Conservation (phyloP, 345 rosid species). For the Durio zibethinus region DNA sequence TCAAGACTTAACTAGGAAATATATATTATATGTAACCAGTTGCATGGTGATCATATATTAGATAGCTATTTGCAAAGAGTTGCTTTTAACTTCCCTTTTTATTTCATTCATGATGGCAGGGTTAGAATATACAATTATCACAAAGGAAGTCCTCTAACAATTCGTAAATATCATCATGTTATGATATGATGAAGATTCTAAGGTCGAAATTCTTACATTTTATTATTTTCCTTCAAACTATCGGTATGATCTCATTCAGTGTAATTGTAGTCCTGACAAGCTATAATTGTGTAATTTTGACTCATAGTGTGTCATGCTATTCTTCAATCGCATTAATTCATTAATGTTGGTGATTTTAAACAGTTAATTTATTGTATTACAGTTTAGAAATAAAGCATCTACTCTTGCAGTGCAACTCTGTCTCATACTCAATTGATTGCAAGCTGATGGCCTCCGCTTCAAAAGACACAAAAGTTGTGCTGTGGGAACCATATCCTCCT, state of each 20-base stretch:
- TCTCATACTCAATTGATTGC: slow-evolving; percentile 58
- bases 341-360: neutral
- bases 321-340: neutral
- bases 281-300: neutral
- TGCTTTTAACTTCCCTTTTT: neutral
- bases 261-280: neutral
- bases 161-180: slow-evolving; percentile 76
- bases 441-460: slow-evolving; percentile 81
- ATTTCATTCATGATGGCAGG: slow-evolving; percentile 36
- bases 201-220: neutral
- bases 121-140: slow-evolving; percentile 70
- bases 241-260: neutral
- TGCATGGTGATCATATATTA: neutral
- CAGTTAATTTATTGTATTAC: neutral
- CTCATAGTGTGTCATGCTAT: neutral
- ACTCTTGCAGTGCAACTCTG: slow-evolving; percentile 62
- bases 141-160: slow-evolving; percentile 83
- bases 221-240: neutral
- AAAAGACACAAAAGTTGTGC: slow-evolving; percentile 70
- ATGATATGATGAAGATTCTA: slow-evolving; percentile 36
- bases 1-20: neutral
- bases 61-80: neutral
- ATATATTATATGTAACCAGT: neutral
- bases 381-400: neutral
- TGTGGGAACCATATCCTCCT: slow-evolving; percentile 87